Base-by-base conservation (phyloP, 129 eudicot species). In the Gnaphalium uliginosum region DNA sequence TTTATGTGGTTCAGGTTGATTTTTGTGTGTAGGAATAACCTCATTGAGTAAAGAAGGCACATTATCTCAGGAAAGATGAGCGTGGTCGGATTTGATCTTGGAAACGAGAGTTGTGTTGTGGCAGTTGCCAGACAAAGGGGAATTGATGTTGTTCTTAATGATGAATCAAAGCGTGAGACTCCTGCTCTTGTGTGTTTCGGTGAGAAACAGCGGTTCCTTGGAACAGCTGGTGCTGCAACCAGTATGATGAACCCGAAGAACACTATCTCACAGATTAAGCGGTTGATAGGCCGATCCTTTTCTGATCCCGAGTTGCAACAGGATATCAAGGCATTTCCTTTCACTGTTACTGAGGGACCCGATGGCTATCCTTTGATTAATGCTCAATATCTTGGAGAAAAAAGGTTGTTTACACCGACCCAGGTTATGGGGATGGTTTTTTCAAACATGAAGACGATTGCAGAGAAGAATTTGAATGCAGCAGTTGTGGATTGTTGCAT, bases 111-210 rank as follows among this genome's bases (percentile, higher is more conserved):
- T 46, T 77, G 96, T 29, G 98, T 93, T 19, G 98, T 93, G 66
- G 96, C 98, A 10, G 96, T 93, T 78, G 98, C 98, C 43, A 85
- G 98, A 72, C 98, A 92, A 65, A 81, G 98, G 48, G 98, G 98
- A 0, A 92, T 92, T 32, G 96, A 92, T 73, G 92, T 92, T 56
- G 96, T 89, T 32, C 90, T 92, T 60, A 92, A 92, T 57, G 98
- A 89, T 24, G 96, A 89, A 71, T 92, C 98, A 13, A 92, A 87
- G 46, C 87, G 96, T 18, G 92, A 92, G 83, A 92, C 98, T 41
- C 96, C 98, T 59, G 94, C 96, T 68, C 57, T 89, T 50, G 98
- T 92, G 11, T 92, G 94, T 82, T 92, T 92, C 71, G 98, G 96
- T 27, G 98, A 92, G 32, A 92, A 87, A 73, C 98, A 92, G 80